Evolutionary conservation across 768 basidiomycete species (phyloP).

Genomic region (Tulasnella sp.): DNA sequence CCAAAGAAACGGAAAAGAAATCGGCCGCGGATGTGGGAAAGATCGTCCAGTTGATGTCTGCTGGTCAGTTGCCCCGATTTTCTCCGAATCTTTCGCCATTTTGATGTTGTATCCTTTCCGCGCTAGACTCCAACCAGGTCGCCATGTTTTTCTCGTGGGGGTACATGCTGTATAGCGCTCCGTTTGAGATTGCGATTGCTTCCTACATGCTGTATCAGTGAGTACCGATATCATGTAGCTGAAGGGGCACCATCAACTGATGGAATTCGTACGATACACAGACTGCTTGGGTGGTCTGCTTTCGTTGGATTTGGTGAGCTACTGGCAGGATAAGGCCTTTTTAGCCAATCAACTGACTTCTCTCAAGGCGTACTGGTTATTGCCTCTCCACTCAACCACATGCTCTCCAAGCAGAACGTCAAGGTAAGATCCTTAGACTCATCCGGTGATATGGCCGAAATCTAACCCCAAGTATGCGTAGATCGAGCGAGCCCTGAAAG

Average conservation of each 20-base stretch:
- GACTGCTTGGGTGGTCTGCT: constrained; percentile 55
- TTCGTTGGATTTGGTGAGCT: constrained; percentile 53
- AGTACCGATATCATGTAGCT: constrained; percentile 18
- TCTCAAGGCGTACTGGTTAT: constrained; percentile 38
- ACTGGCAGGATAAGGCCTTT: too few relatives aligned
- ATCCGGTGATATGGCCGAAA: not conserved
- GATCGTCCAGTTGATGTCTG: constrained; percentile 80
- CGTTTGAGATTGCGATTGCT: constrained; percentile 69
- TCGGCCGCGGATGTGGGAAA: constrained; percentile 47
- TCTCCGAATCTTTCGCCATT: constrained; percentile 28
- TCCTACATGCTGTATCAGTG: constrained; percentile 68
- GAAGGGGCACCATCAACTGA: not conserved
- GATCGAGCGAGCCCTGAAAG: constrained; percentile 38
- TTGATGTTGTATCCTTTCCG: not conserved
- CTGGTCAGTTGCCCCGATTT: constrained; percentile 27
- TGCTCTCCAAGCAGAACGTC: constrained; percentile 45
- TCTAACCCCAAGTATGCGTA: not conserved
- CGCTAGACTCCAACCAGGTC: constrained; percentile 27
- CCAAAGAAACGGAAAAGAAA: constrained; percentile 2
- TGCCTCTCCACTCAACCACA: constrained; percentile 63
- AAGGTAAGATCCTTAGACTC: constrained; percentile 16
- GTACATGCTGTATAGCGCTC: constrained; percentile 58
- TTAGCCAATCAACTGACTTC: constrained; percentile 19
- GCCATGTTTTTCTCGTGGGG: constrained; percentile 43
- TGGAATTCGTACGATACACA: constrained; percentile 22